Evolutionary conservation across 371 early-diverging fungal species (phyloP), one percentile per base, ranked within the genome.

Genomic region (Cokeromyces recurvatus): DNA sequence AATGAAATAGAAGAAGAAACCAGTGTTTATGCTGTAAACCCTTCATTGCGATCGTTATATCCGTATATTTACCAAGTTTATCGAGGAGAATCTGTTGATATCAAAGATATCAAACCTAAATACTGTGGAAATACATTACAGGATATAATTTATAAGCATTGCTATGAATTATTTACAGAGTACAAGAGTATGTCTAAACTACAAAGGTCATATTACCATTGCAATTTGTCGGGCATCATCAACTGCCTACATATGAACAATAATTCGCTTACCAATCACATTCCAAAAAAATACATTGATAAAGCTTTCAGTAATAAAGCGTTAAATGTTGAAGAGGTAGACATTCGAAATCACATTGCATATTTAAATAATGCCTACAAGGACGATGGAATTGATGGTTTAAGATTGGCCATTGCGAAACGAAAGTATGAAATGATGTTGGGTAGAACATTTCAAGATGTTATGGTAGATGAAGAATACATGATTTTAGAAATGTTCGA

Each of bases 401-500:
- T 34, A 34, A 6, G 35, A 34, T n/a, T 34, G n/a, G 14, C n/a
- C 35, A 34, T 34, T n/a, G 35, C 35, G 4, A 34, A 34, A 34
- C 9, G 35, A 34, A 34, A 34, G 35, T 34, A 34, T n/a, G 35
- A 34, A n/a, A 34, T 34, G 35, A 34, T 34, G 7, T 34, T 34
- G 35, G 35, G 11, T 11, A 34, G n/a, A 34, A 34, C 5, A n/a
- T 34, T 34, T 34, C 35, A 34, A 34, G 35, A 38, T 38, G 38
- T 38, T 38, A 38, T 38, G 38, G 38, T 16, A 38, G 38, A 20
- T 22, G 38, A 38, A 38, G 20, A 38, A 20, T 20, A 20, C 14
- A 38, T 38, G 38, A 16, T 38, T 20, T 38, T 38, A n/a, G 38
- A 38, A 38, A 38, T 20, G 4, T 38, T 38, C 22, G 38, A 38